Evolutionary conservation across 257 asterid species (phyloP).

Genomic region (Lantana camara): DNA sequence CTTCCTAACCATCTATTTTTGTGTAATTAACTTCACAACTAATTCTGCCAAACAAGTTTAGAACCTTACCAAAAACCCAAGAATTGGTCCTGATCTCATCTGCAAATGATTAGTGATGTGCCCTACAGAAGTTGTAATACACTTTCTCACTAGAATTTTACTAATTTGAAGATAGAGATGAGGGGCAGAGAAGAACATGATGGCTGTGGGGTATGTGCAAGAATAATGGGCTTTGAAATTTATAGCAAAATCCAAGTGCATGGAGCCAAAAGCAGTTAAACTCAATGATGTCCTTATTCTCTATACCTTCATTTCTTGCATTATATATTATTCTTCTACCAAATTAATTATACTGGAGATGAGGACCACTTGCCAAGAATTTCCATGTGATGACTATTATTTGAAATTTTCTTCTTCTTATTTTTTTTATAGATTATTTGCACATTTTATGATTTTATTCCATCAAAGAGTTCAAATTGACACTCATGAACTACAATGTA

Average conservation of each 20-base stretch:
- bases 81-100: no score
- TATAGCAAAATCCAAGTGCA: constrained; percentile 50
- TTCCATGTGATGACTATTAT: no score
- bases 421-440: no score
- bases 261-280: constrained; percentile 55
- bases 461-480: no score
- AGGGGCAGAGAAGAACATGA: not conserved
- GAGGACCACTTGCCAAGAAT: not conserved
- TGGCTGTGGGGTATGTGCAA: not conserved
- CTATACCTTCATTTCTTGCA: not conserved
- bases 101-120: not conserved
- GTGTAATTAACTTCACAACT: no score
- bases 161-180: not conserved
- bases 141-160: not conserved
- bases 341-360: not conserved
- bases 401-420: no score
- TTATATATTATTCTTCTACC: no score
- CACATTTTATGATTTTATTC: no score
- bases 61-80: no score
- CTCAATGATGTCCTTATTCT: constrained; percentile 2
- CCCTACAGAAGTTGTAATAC: not conserved
- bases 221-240: constrained; percentile 23
- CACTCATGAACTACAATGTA: no score
- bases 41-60: no score
- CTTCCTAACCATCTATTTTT: no score